Evolutionary conservation across 2,329 filamentous ascomycete genomes (phyloP).

Genomic region (Diplodia seriata): DNA sequence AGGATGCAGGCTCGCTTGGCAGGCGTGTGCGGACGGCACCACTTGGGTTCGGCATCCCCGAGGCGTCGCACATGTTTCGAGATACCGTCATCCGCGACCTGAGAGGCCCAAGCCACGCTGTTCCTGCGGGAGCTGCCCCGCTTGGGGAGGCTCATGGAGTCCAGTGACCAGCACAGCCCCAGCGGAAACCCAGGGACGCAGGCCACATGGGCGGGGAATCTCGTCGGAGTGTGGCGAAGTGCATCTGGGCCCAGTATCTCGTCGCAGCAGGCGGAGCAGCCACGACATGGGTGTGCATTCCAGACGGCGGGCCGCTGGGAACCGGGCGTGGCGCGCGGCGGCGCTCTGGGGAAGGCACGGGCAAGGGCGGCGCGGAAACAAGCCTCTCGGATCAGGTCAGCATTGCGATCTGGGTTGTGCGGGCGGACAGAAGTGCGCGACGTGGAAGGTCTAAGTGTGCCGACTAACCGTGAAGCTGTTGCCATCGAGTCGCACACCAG

Average conservation of each 20-base stretch:
- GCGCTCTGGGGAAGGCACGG: slow-evolving; percentile 27
- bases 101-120: slow-evolving; percentile 20
- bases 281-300: slow-evolving; percentile 14
- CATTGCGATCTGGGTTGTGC: slow-evolving; percentile 13
- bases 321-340: slow-evolving; percentile 23
- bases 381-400: slow-evolving; percentile 20
- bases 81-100: slow-evolving; percentile 7
- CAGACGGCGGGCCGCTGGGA: slow-evolving; percentile 17
- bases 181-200: slow-evolving; percentile 6
- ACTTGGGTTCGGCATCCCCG: slow-evolving; percentile 24
- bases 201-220: slow-evolving; percentile 14
- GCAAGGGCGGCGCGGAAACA: slow-evolving; percentile 26
- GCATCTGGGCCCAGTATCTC: slow-evolving; percentile 10
- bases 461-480: slow-evolving; percentile 30
- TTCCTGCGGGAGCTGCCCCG: slow-evolving; percentile 20
- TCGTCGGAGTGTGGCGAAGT: slow-evolving; percentile 23
- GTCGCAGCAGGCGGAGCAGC: slow-evolving; percentile 10
- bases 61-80: slow-evolving; percentile 29
- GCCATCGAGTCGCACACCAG: slow-evolving; percentile 25
- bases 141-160: slow-evolving; percentile 2
- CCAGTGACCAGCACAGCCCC: slow-evolving; percentile 23
- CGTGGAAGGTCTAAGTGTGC: slow-evolving; percentile 20
- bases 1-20: slow-evolving; percentile 28
- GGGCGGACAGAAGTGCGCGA: slow-evolving; percentile 28
- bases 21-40: slow-evolving; percentile 17